phyloP scores from a whole-genome alignment of 2,329 filamentous ascomycete genomes.

The Fusarium nisikadoi region DNA sequence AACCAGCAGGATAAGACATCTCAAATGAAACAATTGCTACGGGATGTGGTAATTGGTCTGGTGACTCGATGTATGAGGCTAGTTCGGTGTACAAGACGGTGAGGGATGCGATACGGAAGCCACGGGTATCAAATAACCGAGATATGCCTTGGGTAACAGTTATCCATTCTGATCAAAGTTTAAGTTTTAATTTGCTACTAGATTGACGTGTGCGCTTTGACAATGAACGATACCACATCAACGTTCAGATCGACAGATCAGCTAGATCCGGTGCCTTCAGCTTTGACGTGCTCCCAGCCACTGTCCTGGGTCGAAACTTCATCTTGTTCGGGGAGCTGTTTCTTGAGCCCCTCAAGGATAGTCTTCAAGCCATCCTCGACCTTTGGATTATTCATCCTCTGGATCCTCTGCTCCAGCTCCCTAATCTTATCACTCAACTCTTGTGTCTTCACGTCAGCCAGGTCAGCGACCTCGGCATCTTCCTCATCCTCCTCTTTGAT shows the following conservation, averaged over 20 bases:
- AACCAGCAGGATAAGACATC: not conserved
- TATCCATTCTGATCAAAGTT: not conserved
- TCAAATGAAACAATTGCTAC: not conserved
- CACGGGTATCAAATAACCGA: not conserved
- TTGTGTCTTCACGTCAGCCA: not conserved
- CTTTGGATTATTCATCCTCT: constrained; percentile 6
- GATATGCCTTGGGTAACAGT: not conserved
- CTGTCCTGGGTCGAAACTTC: not conserved
- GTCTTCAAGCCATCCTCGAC: constrained; percentile 20
- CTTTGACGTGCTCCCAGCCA: not conserved
- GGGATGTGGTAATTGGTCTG: not conserved
- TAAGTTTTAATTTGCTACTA: not conserved
- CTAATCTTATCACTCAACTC: constrained; percentile 30
- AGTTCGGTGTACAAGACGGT: not conserved
- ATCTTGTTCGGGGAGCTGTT: constrained; percentile 5
- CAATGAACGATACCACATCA: not conserved
- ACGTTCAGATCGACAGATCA: not conserved
- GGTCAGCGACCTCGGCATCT: not conserved
- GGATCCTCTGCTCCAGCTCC: constrained; percentile 32
- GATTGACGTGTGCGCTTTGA: not conserved
- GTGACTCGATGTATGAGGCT: not conserved
- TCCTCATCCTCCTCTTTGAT: not conserved
- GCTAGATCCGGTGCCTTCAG: not conserved
- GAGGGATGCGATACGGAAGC: not conserved
- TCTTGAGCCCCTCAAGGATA: constrained; percentile 20